Base-by-base conservation (phyloP, 208 protist genomes). In the Trypanosoma mega region DNA sequence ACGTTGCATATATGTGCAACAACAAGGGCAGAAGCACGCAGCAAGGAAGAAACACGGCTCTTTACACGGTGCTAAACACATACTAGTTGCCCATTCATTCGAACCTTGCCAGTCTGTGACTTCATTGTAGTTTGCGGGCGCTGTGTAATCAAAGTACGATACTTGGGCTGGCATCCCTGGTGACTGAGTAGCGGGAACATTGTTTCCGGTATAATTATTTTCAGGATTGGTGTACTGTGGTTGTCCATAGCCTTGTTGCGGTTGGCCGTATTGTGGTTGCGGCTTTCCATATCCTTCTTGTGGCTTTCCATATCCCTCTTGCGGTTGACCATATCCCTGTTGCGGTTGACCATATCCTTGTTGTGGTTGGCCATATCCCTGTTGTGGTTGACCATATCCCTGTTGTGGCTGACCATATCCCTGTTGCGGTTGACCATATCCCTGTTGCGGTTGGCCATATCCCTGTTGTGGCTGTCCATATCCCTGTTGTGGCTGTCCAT, bases 11-110 rank as follows among this genome's bases (percentile, higher is more conserved):
- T 73, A 75, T 5, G 69, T 68, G 41, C 71, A 74, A 59, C 79
- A 89, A 39, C 71, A 87, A 34, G 76, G 79, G 43, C 79, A 81
- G 24, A 79, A 73, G 52, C 61, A 85, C 14, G 73, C 62, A 24
- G 26, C 66, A 7, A 75, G 43, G 53, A 56, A 83, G 48, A 69
- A 81, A 57, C 67, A 76, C 8, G 74, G 76, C 48, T 73, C 63
- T 2, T 51, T 64, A 47, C 67, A 82, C 29, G 68, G 73, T 12
- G 74, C 45, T 4, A 36, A 27, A 11, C 37, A 44, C 54, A 88
- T 61, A 7, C 62, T 56, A 31, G 68, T 73, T 16, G 39, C 54
- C 74, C 74, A 87, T 47, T 76, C 23, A 23, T 76, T 53, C 2
- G 50, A 27, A 3, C 70, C 76, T 33, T 77, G 49, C 68, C 63